A percentile compares a stretch with the other conserved stretches of the same genome.
Evolutionary conservation across 73 alveolate genomes (phyloP).

Genomic region (Tetrahymena malaccensis): DNA sequence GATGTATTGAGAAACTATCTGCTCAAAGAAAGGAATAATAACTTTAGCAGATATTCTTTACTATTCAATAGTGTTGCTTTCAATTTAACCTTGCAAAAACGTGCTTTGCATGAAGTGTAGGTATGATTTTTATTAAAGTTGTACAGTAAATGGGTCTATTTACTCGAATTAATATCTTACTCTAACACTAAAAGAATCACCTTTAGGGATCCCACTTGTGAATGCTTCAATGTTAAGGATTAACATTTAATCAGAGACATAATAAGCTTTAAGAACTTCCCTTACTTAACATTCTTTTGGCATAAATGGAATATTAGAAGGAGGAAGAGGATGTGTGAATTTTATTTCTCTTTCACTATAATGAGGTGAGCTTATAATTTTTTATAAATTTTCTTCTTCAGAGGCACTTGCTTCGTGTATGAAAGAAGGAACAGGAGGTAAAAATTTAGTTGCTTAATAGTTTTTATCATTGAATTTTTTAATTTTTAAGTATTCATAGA

Average conservation of each 20-base stretch:
- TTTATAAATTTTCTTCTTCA: not conserved
- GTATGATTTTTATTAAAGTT: not conserved
- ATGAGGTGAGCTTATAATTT: not conserved
- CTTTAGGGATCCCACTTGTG: not conserved
- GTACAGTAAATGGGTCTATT: not conserved
- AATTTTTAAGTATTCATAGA: not conserved
- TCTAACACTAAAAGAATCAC: not conserved
- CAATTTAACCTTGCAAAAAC: not conserved
- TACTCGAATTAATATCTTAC: not conserved
- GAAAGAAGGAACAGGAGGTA: not conserved
- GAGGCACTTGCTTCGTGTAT: not conserved
- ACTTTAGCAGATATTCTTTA: not conserved
- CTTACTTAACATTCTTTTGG: constrained; percentile 13
- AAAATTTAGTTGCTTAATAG: not conserved
- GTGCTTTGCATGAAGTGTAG: not conserved
- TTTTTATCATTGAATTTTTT: not conserved
- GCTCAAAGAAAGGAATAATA: not conserved
- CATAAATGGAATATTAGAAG: constrained; percentile 36
- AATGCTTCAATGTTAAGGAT: not conserved
- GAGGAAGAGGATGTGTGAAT: constrained; percentile 27
- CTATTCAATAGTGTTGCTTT: not conserved
- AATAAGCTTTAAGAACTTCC: not conserved
- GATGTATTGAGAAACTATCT: not conserved
- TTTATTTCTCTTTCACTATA: constrained; percentile 9
- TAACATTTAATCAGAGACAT: not conserved